Percentiles rank a stretch among this genome's conserved stretches.
These are phyloP conservation scores for Beverwykella pulmonaria DNA, from an alignment of 495 filamentous ascomycete species.

Conservation along the genomic window DNA sequence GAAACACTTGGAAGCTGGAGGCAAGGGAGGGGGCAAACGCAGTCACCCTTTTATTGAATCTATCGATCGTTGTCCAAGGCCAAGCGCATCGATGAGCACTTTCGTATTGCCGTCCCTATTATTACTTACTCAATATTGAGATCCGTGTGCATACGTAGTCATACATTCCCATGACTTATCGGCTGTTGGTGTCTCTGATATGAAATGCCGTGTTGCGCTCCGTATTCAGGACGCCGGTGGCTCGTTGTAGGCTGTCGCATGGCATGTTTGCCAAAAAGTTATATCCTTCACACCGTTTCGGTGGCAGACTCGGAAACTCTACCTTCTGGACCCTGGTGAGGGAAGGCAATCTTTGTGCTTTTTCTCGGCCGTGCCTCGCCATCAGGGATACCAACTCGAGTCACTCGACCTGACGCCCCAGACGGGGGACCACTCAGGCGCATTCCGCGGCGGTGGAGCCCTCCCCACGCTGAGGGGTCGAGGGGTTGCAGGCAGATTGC, in stretches of 20 bases:
- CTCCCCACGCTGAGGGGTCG: slow-evolving; percentile 23
- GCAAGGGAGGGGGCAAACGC: neutral
- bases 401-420: neutral
- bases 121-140: neutral
- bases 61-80: neutral
- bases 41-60: neutral
- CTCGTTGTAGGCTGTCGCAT: slow-evolving; percentile 20
- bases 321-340: neutral
- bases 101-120: neutral
- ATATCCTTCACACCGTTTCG: slow-evolving; percentile 30
- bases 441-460: slow-evolving; percentile 28
- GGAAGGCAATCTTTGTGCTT: slow-evolving; percentile 18
- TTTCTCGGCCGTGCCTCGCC: slow-evolving; percentile 19
- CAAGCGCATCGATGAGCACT: neutral
- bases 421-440: slow-evolving; percentile 20
- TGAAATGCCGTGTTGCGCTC: slow-evolving; percentile 3
- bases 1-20: neutral
- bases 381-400: neutral
- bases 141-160: slow-evolving; percentile 19
- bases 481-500: slow-evolving; percentile 3
- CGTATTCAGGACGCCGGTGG: slow-evolving; percentile 14
- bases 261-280: slow-evolving; percentile 1
- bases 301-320: slow-evolving; percentile 15
- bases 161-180: neutral
- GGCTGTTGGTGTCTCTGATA: slow-evolving; percentile 4